Conservation (phyloP, 805 yeast genomes). For the Kazachstania martiniae region DNA sequence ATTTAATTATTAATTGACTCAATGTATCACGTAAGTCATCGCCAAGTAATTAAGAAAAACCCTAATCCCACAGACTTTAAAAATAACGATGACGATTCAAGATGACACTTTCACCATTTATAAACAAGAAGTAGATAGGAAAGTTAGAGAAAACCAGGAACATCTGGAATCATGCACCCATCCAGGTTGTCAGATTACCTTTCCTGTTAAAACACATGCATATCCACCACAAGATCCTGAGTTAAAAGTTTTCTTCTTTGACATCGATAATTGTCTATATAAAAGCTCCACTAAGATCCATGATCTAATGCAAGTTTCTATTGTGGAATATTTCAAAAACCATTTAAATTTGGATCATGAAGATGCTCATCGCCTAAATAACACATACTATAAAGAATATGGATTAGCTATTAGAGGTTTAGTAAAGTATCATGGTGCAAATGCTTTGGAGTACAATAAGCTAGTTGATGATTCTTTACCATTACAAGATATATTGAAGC, state of each 20-base stretch:
- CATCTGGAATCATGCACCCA: slow-evolving; percentile 27
- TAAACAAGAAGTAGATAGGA: slow-evolving; percentile 13
- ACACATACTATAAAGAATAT: slow-evolving; percentile 69
- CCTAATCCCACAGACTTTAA: too few relatives aligned
- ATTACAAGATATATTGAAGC: slow-evolving; percentile 62
- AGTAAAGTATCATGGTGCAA: slow-evolving; percentile 50
- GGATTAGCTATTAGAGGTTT: slow-evolving; percentile 93
- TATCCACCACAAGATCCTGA: slow-evolving; percentile 16
- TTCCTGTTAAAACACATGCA: slow-evolving; percentile 19
- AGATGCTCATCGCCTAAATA: slow-evolving; percentile 64
- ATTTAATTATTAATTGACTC: too few relatives aligned
- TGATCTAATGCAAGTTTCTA: slow-evolving; percentile 78
- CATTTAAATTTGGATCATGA: slow-evolving; percentile 51
- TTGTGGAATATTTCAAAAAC: slow-evolving; percentile 69
- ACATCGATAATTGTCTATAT: slow-evolving; percentile 89
- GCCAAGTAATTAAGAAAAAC: background rate
- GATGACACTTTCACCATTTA: slow-evolving; percentile 5
- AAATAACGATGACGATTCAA: slow-evolving; percentile 4
- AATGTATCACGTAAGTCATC: too few relatives aligned
- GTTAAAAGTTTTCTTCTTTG: slow-evolving; percentile 58
- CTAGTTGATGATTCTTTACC: slow-evolving; percentile 91
- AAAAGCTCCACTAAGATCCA: slow-evolving; percentile 64
- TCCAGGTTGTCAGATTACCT: slow-evolving; percentile 26
- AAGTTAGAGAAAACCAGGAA: slow-evolving; percentile 21
- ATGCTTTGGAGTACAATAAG: slow-evolving; percentile 79